A percentile compares a stretch with the other conserved stretches of the same genome.
These are phyloP conservation scores for Abelmoschus esculentus DNA, from an alignment of 345 rosid genomes.

Conservation along the genomic window DNA sequence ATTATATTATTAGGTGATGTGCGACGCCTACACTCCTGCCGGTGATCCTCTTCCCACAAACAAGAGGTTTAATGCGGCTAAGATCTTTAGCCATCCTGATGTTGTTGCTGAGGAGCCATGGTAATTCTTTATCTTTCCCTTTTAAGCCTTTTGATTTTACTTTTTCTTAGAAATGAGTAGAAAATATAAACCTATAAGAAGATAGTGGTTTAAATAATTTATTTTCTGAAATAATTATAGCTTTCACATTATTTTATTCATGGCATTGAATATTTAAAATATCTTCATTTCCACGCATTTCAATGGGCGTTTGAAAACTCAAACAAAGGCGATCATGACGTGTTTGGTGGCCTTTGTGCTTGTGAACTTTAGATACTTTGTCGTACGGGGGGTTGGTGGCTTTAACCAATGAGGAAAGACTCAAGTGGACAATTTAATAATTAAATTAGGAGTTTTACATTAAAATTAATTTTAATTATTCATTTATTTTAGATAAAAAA, in stretches of 20 bases:
- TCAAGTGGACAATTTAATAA: background rate
- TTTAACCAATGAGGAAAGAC: background rate
- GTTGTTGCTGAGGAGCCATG: conserved; percentile 62
- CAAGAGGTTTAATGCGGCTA: conserved; percentile 54
- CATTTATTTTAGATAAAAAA: too few relatives aligned
- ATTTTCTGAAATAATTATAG: too few relatives aligned
- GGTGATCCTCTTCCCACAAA: conserved; percentile 70
- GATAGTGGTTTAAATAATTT: too few relatives aligned
- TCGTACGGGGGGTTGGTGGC: background rate
- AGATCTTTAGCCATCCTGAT: conserved; percentile 53
- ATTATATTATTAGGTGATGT: conserved; percentile 49
- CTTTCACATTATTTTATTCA: too few relatives aligned
- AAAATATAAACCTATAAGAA: background rate
- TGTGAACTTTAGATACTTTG: background rate
- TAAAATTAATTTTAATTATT: too few relatives aligned
- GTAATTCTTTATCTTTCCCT: conserved; percentile 19
- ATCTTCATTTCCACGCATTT: background rate
- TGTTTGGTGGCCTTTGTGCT: background rate
- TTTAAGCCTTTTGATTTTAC: background rate
- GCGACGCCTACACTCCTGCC: conserved; percentile 65
- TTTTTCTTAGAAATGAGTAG: background rate
- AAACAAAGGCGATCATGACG: background rate
- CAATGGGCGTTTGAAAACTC: background rate
- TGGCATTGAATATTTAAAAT: background rate
- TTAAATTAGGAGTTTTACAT: too few relatives aligned